Conservation (phyloP, 2,329 filamentous ascomycete species). For the Aspergillus cejpii region DNA sequence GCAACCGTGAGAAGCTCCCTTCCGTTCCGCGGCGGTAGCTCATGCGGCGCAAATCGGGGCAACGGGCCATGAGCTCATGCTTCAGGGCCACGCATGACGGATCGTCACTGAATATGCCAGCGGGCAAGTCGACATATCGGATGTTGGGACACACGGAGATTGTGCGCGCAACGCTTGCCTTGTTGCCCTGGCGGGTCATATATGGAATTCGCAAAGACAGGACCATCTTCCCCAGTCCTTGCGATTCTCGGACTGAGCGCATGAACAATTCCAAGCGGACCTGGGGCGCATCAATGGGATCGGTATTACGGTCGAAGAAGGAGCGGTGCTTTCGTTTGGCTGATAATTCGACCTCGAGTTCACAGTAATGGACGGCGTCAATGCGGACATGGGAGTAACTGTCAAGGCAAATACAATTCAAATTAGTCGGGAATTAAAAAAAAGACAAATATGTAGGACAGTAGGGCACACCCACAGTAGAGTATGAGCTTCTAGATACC, state of each 20-base stretch:
- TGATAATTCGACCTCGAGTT: slow-evolving; percentile 71
- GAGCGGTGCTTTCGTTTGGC: slow-evolving; percentile 70
- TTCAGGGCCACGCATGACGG: slow-evolving; percentile 65
- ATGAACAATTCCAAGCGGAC: slow-evolving; percentile 71
- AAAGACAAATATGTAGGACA: no score
- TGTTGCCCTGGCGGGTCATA: slow-evolving; percentile 84
- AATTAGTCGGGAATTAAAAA: slow-evolving; percentile 5
- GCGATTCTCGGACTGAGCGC: slow-evolving; percentile 72
- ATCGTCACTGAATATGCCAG: slow-evolving; percentile 80
- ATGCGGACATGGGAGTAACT: slow-evolving; percentile 88
- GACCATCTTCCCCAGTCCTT: slow-evolving; percentile 62
- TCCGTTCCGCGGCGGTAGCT: slow-evolving; percentile 73
- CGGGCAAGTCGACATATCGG: slow-evolving; percentile 82
- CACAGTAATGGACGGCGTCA: slow-evolving; percentile 90
- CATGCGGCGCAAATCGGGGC: slow-evolving; percentile 82
- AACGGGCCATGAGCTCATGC: slow-evolving; percentile 76
- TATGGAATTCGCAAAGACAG: slow-evolving; percentile 83
- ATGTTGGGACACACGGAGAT: slow-evolving; percentile 80
- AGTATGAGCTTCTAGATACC: slow-evolving; percentile 55
- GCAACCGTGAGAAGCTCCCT: slow-evolving; percentile 64
- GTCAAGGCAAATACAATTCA: slow-evolving; percentile 5
- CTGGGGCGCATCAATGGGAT: slow-evolving; percentile 72
- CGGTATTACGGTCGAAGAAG: slow-evolving; percentile 67
- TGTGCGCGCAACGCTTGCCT: slow-evolving; percentile 75
- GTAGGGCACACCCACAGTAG: slow-evolving; percentile 57